Conservation (phyloP, 2,329 filamentous ascomycete species). For the Zarea fungicola region DNA sequence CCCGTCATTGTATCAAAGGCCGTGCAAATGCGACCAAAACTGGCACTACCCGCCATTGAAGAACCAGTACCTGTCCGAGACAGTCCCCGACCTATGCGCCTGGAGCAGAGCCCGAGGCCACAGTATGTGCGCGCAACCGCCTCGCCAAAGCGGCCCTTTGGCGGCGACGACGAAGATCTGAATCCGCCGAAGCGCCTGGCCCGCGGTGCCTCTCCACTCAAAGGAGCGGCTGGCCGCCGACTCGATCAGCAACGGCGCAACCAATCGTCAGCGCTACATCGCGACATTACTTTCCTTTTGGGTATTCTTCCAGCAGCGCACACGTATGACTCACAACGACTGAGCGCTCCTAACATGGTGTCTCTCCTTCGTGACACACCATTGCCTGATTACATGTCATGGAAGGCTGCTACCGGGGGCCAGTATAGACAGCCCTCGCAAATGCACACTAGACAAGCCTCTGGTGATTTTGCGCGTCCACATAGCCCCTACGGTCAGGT, state of each 20-base stretch:
- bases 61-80: slow-evolving; percentile 40
- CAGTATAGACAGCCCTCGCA: slow-evolving; percentile 31
- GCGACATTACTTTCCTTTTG: slow-evolving; percentile 59
- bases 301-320: slow-evolving; percentile 70
- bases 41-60: slow-evolving; percentile 50
- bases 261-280: slow-evolving; percentile 64
- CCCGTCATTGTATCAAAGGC: slow-evolving; percentile 77
- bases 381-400: slow-evolving; percentile 56
- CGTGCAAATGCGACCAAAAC: slow-evolving; percentile 67
- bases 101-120: slow-evolving; percentile 41
- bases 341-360: slow-evolving; percentile 68
- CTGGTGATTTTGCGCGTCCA: slow-evolving; percentile 42
- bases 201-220: slow-evolving; percentile 87
- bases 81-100: slow-evolving; percentile 35
- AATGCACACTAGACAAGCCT: slow-evolving; percentile 35
- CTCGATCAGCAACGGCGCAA: slow-evolving; percentile 71
- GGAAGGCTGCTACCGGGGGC: slow-evolving; percentile 42
- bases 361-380: slow-evolving; percentile 64
- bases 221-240: slow-evolving; percentile 80
- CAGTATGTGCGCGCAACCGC: slow-evolving; percentile 44
- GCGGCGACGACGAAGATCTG: slow-evolving; percentile 64
- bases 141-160: slow-evolving; percentile 58
- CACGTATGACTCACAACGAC: slow-evolving; percentile 64
- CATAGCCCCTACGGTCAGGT: slow-evolving; percentile 44
- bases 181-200: slow-evolving; percentile 79